phyloP scores from a whole-genome alignment of 2,329 filamentous ascomycete species.

The Neospermospora avenae region DNA sequence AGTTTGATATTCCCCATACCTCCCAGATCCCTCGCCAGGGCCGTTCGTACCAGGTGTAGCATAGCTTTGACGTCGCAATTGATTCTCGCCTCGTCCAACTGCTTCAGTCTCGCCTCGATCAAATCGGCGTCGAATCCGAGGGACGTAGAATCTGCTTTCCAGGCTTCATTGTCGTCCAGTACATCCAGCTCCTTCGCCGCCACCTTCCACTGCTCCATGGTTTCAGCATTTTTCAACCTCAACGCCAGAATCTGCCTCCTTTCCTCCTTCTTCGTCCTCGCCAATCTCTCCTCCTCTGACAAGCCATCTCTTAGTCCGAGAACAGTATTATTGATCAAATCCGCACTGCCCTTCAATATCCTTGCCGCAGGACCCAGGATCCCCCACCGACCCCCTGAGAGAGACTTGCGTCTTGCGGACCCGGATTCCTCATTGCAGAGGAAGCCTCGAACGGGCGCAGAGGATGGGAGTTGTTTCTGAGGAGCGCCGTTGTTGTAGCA shows the following conservation, averaged over 20 bases:
- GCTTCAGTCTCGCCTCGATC: conserved; percentile 64
- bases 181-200: conserved; percentile 75
- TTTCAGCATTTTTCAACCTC: conserved; percentile 64
- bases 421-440: conserved; percentile 14
- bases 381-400: conserved; percentile 20
- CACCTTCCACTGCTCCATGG: conserved; percentile 68
- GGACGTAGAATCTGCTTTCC: conserved; percentile 65
- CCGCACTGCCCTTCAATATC: conserved; percentile 26
- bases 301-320: conserved; percentile 29
- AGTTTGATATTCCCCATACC: conserved; percentile 81
- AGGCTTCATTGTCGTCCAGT: conserved; percentile 75
- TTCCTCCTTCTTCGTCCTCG: conserved; percentile 49
- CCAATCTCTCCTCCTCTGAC: conserved; percentile 45
- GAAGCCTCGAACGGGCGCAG: conserved; percentile 19
- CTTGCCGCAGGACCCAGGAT: conserved; percentile 28
- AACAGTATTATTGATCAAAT: conserved; percentile 30
- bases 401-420: conserved; percentile 11
- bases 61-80: conserved; percentile 72
- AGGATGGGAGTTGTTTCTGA: conserved; percentile 15
- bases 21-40: conserved; percentile 75
- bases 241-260: conserved; percentile 60
- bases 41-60: conserved; percentile 76
- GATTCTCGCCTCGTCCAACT: conserved; percentile 71
- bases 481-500: conserved; percentile 21
- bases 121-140: conserved; percentile 60